A percentile compares a stretch with the other conserved stretches of the same genome.
These are phyloP conservation scores for Austroboletus festivus DNA, from an alignment of 768 basidiomycete species.

Conservation along the genomic window DNA sequence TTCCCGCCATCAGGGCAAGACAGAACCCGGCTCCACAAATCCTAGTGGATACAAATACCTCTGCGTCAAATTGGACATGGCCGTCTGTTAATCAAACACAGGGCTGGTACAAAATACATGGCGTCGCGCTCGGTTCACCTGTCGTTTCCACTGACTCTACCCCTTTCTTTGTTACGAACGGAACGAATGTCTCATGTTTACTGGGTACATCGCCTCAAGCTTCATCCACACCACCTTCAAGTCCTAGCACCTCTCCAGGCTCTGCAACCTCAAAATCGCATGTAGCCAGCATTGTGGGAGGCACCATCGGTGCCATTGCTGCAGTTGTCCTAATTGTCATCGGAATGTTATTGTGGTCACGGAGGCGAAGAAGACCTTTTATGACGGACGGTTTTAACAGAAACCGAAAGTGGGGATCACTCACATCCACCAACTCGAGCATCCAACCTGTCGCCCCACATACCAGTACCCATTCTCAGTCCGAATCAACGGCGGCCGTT, in stretches of 20 bases:
- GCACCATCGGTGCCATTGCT: conserved; percentile 44
- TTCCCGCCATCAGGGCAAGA: conserved; percentile 5
- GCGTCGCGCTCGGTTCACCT: conserved; percentile 7
- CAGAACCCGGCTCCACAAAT: conserved; percentile 7
- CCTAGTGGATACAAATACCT: conserved; percentile 31
- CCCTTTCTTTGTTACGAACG: conserved; percentile 37
- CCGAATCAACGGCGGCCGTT: conserved; percentile 16
- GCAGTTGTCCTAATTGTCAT: conserved; percentile 33
- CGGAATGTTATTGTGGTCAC: conserved; percentile 32
- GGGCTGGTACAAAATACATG: conserved; percentile 46
- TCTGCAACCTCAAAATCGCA: conserved; percentile 30
- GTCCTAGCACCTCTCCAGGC: conserved; percentile 11
- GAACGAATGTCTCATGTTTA: conserved; percentile 37
- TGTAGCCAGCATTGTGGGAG: conserved; percentile 48
- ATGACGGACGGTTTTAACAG: conserved; percentile 28
- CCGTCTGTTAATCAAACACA: conserved; percentile 41
- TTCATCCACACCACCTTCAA: conserved; percentile 11
- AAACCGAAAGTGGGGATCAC: conserved; percentile 27
- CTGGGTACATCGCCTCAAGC: conserved; percentile 6
- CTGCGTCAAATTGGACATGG: conserved; percentile 38
- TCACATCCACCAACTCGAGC: conserved; percentile 22
- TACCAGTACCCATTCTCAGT: conserved; percentile 10
- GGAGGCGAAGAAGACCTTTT: conserved; percentile 14
- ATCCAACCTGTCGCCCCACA: conserved; percentile 6
- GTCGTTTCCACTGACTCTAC: conserved; percentile 18